Base-by-base conservation (phyloP, 169 alveolate genomes). In the Plasmodium yoelii region DNA sequence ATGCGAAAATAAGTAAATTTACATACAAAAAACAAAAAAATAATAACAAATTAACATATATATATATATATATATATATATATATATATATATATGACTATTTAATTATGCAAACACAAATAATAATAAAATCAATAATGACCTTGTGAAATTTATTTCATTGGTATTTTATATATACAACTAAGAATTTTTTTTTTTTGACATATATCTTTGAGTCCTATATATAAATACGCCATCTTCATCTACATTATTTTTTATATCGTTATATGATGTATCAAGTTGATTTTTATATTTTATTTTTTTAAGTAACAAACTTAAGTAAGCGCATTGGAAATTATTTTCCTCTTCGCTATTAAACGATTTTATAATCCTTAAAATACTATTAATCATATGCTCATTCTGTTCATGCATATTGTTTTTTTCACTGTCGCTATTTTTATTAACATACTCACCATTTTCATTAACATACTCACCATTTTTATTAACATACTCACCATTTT, bases 161-260 rank as follows among this genome's bases (percentile, higher is more conserved):
- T 34, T 34, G 7, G 5, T 34, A 34, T 34, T 34, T 34, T 34
- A 34, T 34, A 34, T 34, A 5, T 34, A 34, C 42, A 34, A 3
- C 42, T 51, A n/a, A 12, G 34, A 60, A 22, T 51, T 18, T 64
- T 77, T 77, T 53, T 82, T 82, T 69, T 82, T 82, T 1, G 82
- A 67, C 26, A 82, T 44, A 12, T 82, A 82, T 10, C 73, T 68
- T 18, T 68, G 72, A 49, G 90, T 82, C 34, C 73, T 82, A 72
- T 82, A 82, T 82, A 82, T 82, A 59, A 55, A 82, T 5, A 82
- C 84, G 3, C 73, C 90, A 61, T 82, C 90, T n/a, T 82, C 86
- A 60, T 82, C 90, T n/a, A 82, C 73, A 56, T 55, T 82, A 22
- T 68, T 69, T 56, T 68, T 47, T 59, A 34, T 12, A 57, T 82